Evolutionary conservation across 306 rosid species (phyloP), one percentile per base, ranked within the genome.

Genomic region (Luffa acutangula): DNA sequence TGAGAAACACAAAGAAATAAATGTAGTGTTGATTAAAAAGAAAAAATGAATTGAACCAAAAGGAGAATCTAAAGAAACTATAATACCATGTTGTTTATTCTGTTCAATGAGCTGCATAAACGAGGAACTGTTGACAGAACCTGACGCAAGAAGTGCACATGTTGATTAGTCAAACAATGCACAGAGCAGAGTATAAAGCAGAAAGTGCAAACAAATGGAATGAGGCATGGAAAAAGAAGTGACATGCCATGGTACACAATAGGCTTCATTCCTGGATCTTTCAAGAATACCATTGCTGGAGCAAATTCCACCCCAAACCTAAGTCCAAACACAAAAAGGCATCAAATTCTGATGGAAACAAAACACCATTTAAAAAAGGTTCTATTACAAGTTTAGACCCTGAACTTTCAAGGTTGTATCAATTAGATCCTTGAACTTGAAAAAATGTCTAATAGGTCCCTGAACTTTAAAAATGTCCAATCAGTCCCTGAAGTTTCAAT

Each of bases 281-380:
- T 95, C 83, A 95, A 83, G 88, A 95, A 84, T 79, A 92, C 93
- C 72, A 91, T 79, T 58, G 98, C 93, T 66, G 97, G 97, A 36
- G 97, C 98, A 45, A 92, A 87, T 82, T 95, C 97, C 83, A 92
- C 97, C 80, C 85, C 98, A 85, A 95, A 90, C 86, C 98, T 95
- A 87, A 81, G 56, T 65, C 43, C 69, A 80, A 81, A 15, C 76
- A 45, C 12, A 71, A 80, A 21, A 11, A 33, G 37, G 31, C 25
- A 34, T 75, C 63, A 53, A 52, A n/a, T 53, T 75, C 43, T 36
- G 63, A 52, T 52, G 8, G 41, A 37, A 58, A 71, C 76, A 46
- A 71, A 71, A 46, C 31, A 6, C 74, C 33, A 43, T n/a, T 41
- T 17, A 6, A 64, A 13, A 33, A 25, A 25, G 31, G 31, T 25